Evolutionary conservation across 306 rosid genomes (phyloP), one percentile per base, ranked within the genome.

Genomic region (Acacia confusa): DNA sequence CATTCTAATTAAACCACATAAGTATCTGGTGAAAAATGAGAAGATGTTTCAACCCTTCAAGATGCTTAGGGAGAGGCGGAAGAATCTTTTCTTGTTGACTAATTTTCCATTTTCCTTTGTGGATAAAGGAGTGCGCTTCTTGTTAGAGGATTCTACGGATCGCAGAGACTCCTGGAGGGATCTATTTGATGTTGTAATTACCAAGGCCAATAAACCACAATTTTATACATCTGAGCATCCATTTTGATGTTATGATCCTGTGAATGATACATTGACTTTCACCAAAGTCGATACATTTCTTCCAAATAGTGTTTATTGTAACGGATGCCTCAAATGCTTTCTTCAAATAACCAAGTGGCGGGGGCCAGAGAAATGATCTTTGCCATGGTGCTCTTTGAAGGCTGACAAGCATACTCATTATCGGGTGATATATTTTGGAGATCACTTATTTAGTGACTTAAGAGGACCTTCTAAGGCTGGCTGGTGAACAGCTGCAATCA

Each of bases 391-490:
- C 30, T 58, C 14, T n/a, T 74, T 70, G 55, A 84, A 77, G 79
- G 78, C 60, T 77, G 64, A 79, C 45, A 67, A 36, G 67, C 68
- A 34, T 34, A 34, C 50, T 75, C 85, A 70, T 71, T 80, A 32
- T 67, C 50, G 93, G 99, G 99, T 95, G 82, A 95, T 95, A 86
- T 95, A 95, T 89, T 95, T 95, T 87, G 99, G 99, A 71, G 99
- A 95, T 82, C 99, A 95, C 83, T 92, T 95, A 53, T 95, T 95
- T 73, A 93, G 99, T 2, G 99, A 95, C 85, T 88, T 95, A 86
- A 95, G 97, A 86, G 99, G 95, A 3, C 99, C 97, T 70, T 89
- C 95, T 70, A 95, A 93, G 90, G 97, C 97, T 84, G 99, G 99
- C 79, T 95, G 99, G 99, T 97, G 94, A 77, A 95, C 99, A 79